Evolutionary conservation across 2,329 filamentous ascomycete species (phyloP).

Genomic region (Alternaria triticina): DNA sequence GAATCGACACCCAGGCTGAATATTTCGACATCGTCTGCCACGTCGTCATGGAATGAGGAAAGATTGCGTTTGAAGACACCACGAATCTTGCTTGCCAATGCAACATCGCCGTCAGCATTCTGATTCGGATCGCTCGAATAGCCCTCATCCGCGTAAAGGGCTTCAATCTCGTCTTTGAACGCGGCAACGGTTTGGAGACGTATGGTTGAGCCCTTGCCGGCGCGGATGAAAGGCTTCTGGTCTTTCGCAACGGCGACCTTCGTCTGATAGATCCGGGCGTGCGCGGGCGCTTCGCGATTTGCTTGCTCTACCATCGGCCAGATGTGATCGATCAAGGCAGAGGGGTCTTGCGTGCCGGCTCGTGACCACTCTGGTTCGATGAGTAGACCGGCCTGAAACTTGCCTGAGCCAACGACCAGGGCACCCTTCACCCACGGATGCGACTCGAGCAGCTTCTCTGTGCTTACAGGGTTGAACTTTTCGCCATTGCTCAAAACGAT

Average conservation of each 20-base stretch:
- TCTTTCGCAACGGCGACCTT: slow-evolving; percentile 20
- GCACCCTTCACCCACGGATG: slow-evolving; percentile 18
- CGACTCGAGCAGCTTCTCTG: slow-evolving; percentile 23
- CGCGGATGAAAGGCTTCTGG: slow-evolving; percentile 16
- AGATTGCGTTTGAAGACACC: not conserved
- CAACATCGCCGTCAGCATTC: not conserved
- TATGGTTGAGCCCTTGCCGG: slow-evolving; percentile 35
- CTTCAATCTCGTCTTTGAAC: slow-evolving; percentile 33
- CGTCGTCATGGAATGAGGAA: not conserved
- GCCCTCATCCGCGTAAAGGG: slow-evolving; percentile 20
- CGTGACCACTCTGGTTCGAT: slow-evolving; percentile 23
- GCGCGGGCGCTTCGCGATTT: slow-evolving; percentile 27
- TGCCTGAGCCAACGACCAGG: slow-evolving; percentile 28
- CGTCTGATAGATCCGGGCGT: slow-evolving; percentile 27
- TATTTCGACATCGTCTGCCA: not conserved
- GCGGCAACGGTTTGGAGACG: slow-evolving; percentile 26
- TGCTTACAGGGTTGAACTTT: slow-evolving; percentile 32
- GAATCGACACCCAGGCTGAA: slow-evolving; percentile 5
- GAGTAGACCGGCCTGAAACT: slow-evolving; percentile 24
- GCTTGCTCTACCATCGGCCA: slow-evolving; percentile 30
- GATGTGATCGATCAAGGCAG: slow-evolving; percentile 22
- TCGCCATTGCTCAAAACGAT: slow-evolving; percentile 41
- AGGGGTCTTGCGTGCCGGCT: not conserved
- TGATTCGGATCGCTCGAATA: not conserved
- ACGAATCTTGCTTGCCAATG: not conserved